phyloP scores from a whole-genome alignment of 169 alveolate genomes.

The Condylostoma magnum region DNA sequence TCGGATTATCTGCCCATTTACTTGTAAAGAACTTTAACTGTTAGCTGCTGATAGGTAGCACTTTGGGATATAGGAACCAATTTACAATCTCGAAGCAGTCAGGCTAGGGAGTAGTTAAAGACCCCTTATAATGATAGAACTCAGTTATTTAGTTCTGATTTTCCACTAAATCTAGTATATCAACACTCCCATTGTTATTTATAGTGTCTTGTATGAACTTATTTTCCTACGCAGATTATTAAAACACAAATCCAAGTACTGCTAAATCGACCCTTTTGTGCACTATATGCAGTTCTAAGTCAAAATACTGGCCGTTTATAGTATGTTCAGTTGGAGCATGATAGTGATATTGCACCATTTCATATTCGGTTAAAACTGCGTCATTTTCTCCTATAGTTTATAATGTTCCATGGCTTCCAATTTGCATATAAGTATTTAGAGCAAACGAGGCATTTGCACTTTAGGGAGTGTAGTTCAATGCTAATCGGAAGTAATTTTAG shows the following conservation, averaged over 20 bases:
- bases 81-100: slow-evolving; percentile 47
- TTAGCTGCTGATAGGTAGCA: background rate
- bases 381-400: no score
- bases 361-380: no score
- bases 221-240: background rate
- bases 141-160: background rate
- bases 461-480: no score
- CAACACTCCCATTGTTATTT: background rate
- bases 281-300: slow-evolving; percentile 51
- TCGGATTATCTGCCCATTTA: slow-evolving; percentile 33
- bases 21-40: slow-evolving; percentile 28
- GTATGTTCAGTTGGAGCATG: slow-evolving; percentile 61
- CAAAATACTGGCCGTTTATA: slow-evolving; percentile 33
- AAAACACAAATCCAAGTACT: slow-evolving; percentile 23
- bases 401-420: no score
- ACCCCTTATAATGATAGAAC: slow-evolving; percentile 39
- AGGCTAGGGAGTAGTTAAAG: slow-evolving; percentile 52
- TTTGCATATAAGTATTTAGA: no score
- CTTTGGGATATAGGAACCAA: slow-evolving; percentile 19
- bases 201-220: slow-evolving; percentile 8
- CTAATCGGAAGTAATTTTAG: no score
- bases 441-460: no score
- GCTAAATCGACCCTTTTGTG: slow-evolving; percentile 14
- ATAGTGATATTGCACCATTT: slow-evolving; percentile 43
- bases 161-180: background rate